Evolutionary conservation across 768 basidiomycete genomes (phyloP).

Genomic region (Amanita rimosa): DNA sequence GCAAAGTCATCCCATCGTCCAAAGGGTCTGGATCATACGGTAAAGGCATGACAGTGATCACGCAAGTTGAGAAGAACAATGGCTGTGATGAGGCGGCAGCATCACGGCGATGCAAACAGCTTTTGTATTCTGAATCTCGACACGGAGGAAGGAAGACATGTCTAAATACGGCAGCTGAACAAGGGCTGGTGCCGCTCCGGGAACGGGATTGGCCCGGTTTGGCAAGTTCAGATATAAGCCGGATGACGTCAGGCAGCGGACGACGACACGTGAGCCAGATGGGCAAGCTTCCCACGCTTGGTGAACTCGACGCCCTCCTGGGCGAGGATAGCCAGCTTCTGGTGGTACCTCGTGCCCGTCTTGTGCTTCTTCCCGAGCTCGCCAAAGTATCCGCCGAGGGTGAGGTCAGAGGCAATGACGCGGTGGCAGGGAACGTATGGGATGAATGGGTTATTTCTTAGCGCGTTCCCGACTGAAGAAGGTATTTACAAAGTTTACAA

Average conservation of each 20-base stretch:
- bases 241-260: slow-evolving; percentile 11
- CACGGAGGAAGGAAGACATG: too few species aligned
- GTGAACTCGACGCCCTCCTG: slow-evolving; percentile 44
- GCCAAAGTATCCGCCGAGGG: slow-evolving; percentile 53
- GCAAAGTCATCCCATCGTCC: background rate
- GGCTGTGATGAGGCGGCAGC: background rate
- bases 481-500: background rate
- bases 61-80: background rate
- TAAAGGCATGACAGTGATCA: background rate
- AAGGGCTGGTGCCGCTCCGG: background rate
- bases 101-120: background rate
- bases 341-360: slow-evolving; percentile 27
- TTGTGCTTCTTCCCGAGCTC: slow-evolving; percentile 43
- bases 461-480: slow-evolving; percentile 46
- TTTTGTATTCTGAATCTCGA: background rate
- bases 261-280: slow-evolving; percentile 3
- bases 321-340: slow-evolving; percentile 38
- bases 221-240: background rate
- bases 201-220: background rate
- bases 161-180: background rate
- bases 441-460: slow-evolving; percentile 55
- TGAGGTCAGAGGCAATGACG: slow-evolving; percentile 49
- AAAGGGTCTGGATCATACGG: background rate
- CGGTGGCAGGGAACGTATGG: slow-evolving; percentile 64
- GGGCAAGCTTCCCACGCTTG: slow-evolving; percentile 27